Evolutionary conservation across 371 early-diverging fungal species (phyloP), one percentile per base, ranked within the genome.

Genomic region (Hamiltosporidium tvaerminnensis): DNA sequence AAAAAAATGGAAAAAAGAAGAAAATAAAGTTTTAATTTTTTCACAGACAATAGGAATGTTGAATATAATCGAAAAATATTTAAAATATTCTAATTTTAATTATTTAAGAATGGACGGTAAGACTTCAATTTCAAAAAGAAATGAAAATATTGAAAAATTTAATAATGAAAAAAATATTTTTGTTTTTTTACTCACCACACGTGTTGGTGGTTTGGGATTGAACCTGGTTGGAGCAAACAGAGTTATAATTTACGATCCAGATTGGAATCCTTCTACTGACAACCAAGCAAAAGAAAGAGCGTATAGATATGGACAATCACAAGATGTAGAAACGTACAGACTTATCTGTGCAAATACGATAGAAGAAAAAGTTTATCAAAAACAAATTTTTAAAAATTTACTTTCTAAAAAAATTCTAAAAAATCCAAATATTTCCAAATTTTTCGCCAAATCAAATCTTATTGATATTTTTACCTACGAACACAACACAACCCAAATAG

Each of bases 201-300:
- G 87, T 66, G 92, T 91, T 1, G 96, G 94, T 16, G 94, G 94
- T 0, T 77, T 94, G 14, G 96, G 96, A 0, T 80, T 93, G 44
- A 94, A 96, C 68, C 79, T 96, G 55, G 89, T 88, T 1, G 90
- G 91, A 0, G 94, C 95, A 0, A 83, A 91, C 71, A 83, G 91
- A 2, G 87, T 94, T 1, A 84, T 96, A n/a, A 83, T 94, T 36
- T 93, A 82, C 81, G 93, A 93, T 81, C 93, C 94, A 0, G 94
- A 92, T 71, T 93, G 93, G 94, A 96, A 94, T 69, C 94, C 94
- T 2, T 88, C 91, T 1, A 88, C 88, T 7, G 96, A 96, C 76
- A 81, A 85, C 39, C 95, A 96, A 71, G 93, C 94, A 1, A 82
- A 91, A 57, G 92, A 93, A 77, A 84, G 96, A 39, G 91, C 91